Evolutionary conservation across 1,284 basidiomycete genomes (phyloP).

Genomic region (Fomitopsis schrenkii): DNA sequence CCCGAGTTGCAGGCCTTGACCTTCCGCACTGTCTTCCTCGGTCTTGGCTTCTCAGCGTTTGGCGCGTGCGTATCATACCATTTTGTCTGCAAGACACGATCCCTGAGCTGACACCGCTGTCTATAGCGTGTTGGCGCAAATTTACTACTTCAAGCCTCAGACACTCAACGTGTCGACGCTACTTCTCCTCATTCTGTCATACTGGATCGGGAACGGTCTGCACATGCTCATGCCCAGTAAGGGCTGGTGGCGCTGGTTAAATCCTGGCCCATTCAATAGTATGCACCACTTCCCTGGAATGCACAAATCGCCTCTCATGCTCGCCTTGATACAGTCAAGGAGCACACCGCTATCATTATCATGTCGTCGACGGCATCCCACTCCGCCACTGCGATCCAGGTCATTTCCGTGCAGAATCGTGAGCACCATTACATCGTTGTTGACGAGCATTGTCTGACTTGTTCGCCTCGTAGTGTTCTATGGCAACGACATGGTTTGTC

Average conservation of each 20-base stretch:
- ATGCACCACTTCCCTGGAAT: slow-evolving; percentile 4
- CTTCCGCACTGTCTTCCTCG: slow-evolving; percentile 34
- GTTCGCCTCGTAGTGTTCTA: slow-evolving; percentile 25
- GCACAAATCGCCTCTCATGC: background rate
- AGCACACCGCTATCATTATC: slow-evolving; percentile 32
- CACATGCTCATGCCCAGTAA: slow-evolving; percentile 27
- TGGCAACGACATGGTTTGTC: slow-evolving; percentile 24
- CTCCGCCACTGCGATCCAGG: slow-evolving; percentile 33
- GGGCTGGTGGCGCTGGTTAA: slow-evolving; percentile 34
- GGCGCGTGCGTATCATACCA: slow-evolving; percentile 23
- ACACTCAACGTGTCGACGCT: slow-evolving; percentile 28
- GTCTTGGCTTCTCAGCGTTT: slow-evolving; percentile 32
- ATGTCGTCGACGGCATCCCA: slow-evolving; percentile 33
- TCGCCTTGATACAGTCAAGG: slow-evolving; percentile 23
- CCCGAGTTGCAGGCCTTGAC: slow-evolving; percentile 32
- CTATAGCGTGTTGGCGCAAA: slow-evolving; percentile 33
- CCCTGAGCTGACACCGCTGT: slow-evolving; percentile 7
- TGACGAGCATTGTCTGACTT: background rate
- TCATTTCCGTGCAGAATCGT: slow-evolving; percentile 33
- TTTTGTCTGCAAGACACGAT: background rate
- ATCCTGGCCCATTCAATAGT: slow-evolving; percentile 33
- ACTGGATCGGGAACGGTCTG: slow-evolving; percentile 33
- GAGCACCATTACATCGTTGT: slow-evolving; percentile 1
- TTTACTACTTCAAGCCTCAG: slow-evolving; percentile 36
- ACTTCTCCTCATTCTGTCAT: slow-evolving; percentile 34